These are phyloP conservation scores for Viridothelium virens DNA, from an alignment of 495 filamentous ascomycete genomes.

Conservation along the genomic window DNA sequence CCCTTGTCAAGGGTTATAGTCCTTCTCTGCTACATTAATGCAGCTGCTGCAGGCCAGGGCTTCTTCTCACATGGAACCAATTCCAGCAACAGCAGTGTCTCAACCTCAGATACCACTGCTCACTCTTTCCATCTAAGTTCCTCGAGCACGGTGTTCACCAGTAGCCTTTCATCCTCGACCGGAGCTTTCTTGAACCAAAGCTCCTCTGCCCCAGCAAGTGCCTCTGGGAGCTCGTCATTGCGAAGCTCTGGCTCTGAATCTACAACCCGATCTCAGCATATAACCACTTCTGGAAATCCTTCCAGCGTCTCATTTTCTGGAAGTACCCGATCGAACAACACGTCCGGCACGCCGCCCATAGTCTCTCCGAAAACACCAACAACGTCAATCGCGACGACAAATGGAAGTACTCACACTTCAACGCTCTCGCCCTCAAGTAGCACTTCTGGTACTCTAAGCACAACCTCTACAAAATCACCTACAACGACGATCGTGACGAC, in stretches of 20 bases:
- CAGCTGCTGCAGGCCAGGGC: constrained; percentile 4
- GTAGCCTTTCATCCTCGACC: constrained; percentile 2
- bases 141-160: neutral
- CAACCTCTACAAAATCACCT: too few species aligned
- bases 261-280: neutral
- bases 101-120: neutral
- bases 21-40: neutral
- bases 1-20: neutral
- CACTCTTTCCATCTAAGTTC: neutral
- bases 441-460: too few species aligned
- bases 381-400: neutral
- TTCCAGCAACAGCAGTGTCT: constrained; percentile 1
- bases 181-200: neutral
- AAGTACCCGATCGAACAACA: neutral
- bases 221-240: too few species aligned
- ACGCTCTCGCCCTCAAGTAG: too few species aligned
- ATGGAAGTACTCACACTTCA: too few species aligned
- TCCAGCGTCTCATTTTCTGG: neutral
- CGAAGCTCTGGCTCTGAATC: too few species aligned
- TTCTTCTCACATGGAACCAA: neutral
- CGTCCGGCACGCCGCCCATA: neutral
- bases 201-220: neutral
- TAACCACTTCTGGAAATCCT: neutral
- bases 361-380: neutral
- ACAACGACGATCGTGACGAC: too few species aligned